Percentiles rank a stretch among this genome's conserved stretches.
Conservation (phyloP, 2,329 filamentous ascomycete genomes). For the Colletotrichum zoysiae region DNA sequence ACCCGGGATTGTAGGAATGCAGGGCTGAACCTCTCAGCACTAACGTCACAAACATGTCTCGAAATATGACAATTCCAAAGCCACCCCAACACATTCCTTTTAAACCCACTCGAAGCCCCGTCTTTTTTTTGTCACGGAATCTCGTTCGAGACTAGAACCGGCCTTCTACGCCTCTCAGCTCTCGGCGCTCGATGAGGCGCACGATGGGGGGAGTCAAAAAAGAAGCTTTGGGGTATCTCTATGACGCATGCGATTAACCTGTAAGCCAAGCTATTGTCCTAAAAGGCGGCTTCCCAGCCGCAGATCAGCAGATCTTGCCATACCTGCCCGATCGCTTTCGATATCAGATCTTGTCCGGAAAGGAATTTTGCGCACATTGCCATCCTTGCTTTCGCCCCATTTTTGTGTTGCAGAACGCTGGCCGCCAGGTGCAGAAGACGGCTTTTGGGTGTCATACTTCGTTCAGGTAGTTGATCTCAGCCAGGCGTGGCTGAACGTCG, state of each 20-base stretch:
- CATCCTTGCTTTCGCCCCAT: neutral
- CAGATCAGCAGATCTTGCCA: neutral
- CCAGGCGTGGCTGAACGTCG: neutral
- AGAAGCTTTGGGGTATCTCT: neutral
- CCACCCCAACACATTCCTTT: conserved; percentile 25
- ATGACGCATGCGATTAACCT: conserved; percentile 19
- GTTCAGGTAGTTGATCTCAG: neutral
- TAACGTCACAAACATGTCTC: neutral
- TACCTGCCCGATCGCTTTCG: neutral
- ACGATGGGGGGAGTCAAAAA: neutral
- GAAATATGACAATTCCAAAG: neutral
- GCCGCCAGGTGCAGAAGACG: neutral
- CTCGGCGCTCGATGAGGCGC: neutral
- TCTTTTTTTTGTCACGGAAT: neutral
- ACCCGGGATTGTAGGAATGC: neutral
- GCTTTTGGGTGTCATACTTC: neutral
- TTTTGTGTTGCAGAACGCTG: no score
- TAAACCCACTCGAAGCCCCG: neutral
- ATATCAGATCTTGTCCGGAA: neutral
- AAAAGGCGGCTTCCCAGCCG: neutral
- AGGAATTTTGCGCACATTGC: neutral
- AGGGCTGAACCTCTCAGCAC: neutral
- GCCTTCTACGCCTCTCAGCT: neutral
- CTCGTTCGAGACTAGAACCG: conserved; percentile 8
- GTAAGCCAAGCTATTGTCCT: neutral